Base-by-base conservation (phyloP, 345 rosid species). In the Dimocarpus longan region DNA sequence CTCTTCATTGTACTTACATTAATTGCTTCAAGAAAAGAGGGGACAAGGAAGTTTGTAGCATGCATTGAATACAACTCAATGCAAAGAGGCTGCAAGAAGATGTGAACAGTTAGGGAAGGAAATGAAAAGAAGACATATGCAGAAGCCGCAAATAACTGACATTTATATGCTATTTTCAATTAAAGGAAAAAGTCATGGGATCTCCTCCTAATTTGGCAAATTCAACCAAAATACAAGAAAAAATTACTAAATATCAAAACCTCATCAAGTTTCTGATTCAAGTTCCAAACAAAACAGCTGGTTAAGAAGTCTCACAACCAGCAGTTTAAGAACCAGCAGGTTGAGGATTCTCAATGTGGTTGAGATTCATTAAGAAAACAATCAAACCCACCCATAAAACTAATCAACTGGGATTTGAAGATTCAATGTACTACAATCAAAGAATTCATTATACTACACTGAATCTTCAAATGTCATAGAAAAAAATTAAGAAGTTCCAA, bases 11-110 rank as follows among this genome's bases (percentile, higher is more conserved):
- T 85, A 78, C 85, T 88, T 24, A 83, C 89, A 70, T 75, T 80
- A 73, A 90, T 75, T 65, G 96, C 98, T 82, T 82, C 77, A 74
- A 91, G 87, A 84, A 94, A 97, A 48, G 97, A 89, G 68, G 98
- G 98, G 59, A 74, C 85, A 78, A 97, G 91, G 89, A 91, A 90
- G 52, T 81, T 70, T 22, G 81, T 64, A 67, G 95, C 86, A 68
- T 92, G 84, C 81, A 92, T 85, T 3, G 87, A 43, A 78, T 89
- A 91, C 60, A 97, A 78, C 83, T 94, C 95, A 78, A 75, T 89
- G 78, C 91, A 85, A 84, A 87, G 76, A 66, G 97, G 98, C 98
- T 96, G 93, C 89, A 82, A 40, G 63, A 63, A 63, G 62, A 59
- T 80, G 39, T 24, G 80, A 81, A 71, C 70, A 81, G 19, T 54